These are phyloP conservation scores for Colletotrichum endophyticum DNA, from an alignment of 2,329 filamentous ascomycete species.

Conservation along the genomic window DNA sequence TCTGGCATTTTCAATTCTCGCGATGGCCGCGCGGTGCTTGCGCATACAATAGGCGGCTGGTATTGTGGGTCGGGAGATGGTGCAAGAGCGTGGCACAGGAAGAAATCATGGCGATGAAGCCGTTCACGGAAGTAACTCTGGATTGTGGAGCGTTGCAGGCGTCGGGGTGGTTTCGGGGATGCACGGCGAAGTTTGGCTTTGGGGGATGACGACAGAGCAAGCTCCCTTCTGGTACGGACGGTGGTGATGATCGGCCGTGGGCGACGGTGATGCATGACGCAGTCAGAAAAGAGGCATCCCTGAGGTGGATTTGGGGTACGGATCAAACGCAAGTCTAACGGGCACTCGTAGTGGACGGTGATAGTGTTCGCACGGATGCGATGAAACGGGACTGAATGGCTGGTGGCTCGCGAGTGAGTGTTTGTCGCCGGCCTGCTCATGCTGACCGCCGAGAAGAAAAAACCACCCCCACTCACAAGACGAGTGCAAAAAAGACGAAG, in stretches of 20 bases:
- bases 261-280: neutral
- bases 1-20: neutral
- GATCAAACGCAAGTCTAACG: neutral
- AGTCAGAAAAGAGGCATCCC: neutral
- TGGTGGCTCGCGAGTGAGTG: neutral
- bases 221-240: neutral
- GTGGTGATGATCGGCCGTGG: neutral
- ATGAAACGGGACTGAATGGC: slow-evolving; percentile 7
- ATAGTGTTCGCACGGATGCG: slow-evolving; percentile 4
- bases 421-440: neutral
- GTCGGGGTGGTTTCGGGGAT: neutral
- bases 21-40: neutral
- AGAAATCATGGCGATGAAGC: neutral
- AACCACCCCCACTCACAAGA: neutral
- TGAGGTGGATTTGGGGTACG: neutral
- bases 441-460: neutral
- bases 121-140: neutral
- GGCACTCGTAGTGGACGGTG: neutral
- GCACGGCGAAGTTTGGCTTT: neutral
- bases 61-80: neutral
- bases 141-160: neutral
- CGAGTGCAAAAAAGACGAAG: neutral
- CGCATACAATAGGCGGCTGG: neutral
- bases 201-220: neutral
- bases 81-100: neutral